phyloP scores from a whole-genome alignment of 2,329 filamentous ascomycete genomes.

The Penicillium verrucosum region DNA sequence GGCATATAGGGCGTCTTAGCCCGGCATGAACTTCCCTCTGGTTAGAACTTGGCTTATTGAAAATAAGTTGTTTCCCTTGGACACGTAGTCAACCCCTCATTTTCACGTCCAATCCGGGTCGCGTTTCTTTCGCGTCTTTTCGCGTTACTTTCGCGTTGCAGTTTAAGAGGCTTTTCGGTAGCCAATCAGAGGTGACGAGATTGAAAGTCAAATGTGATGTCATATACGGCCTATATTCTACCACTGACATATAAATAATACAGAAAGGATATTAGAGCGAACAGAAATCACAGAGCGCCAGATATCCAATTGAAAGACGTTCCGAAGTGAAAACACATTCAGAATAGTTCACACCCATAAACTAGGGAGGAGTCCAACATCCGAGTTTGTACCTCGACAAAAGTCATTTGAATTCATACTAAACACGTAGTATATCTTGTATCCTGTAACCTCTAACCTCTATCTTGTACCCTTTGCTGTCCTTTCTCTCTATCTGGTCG shows the following conservation, averaged over 20 bases:
- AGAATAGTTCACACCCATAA: background rate
- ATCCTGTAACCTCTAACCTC: background rate
- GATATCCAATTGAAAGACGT: background rate
- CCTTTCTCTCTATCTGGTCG: background rate
- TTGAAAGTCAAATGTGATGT: background rate
- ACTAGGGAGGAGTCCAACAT: too few relatives aligned
- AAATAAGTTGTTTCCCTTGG: background rate
- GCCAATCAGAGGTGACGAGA: background rate
- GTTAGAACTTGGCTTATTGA: background rate
- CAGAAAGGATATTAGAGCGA: background rate
- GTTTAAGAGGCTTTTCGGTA: background rate
- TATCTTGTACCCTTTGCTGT: background rate
- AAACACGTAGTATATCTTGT: background rate
- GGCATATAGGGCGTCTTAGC: too few relatives aligned
- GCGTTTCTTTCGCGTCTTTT: background rate
- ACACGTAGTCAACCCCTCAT: slow-evolving; percentile 1
- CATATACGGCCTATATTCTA: background rate
- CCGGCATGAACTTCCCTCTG: background rate
- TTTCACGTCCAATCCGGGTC: background rate
- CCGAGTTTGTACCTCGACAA: background rate
- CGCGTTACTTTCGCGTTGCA: slow-evolving; percentile 15
- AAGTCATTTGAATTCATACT: background rate
- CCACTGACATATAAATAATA: background rate
- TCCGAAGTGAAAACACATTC: too few relatives aligned
- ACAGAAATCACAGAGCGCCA: background rate